phyloP scores from a whole-genome alignment of 345 rosid genomes.

The Euphorbia tirucalli region DNA sequence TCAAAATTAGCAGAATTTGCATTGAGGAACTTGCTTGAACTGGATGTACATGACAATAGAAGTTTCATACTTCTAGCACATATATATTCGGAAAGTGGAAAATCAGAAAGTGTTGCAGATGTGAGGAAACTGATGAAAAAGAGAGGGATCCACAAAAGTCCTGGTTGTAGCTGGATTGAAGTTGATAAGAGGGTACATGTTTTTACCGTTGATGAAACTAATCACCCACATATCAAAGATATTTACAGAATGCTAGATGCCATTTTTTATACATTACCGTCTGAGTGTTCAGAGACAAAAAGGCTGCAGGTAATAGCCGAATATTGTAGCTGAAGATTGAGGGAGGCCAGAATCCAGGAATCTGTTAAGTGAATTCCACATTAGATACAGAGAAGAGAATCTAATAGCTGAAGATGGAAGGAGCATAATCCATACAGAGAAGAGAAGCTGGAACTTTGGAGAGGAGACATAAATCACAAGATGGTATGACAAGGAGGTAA shows the following conservation, averaged over 20 bases:
- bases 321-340: background rate
- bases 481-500: background rate
- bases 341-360: no score
- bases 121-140: conserved; percentile 32
- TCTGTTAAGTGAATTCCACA: background rate
- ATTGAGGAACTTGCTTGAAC: conserved; percentile 15
- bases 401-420: no score
- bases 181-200: conserved; percentile 18
- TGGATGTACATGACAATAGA: conserved; percentile 16
- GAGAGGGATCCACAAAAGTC: conserved; percentile 19
- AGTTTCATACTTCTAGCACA: conserved; percentile 26
- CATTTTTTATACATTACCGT: background rate
- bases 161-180: conserved; percentile 28
- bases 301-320: background rate
- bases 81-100: conserved; percentile 18
- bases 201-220: conserved; percentile 20
- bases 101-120: conserved; percentile 33
- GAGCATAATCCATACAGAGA: no score
- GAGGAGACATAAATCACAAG: background rate
- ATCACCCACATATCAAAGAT: conserved; percentile 12
- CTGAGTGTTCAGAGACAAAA: background rate
- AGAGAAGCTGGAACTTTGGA: background rate
- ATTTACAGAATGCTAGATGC: conserved; percentile 9
- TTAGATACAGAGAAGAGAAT: background rate
- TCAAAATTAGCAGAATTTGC: conserved; percentile 23